Percentiles rank a stretch among this genome's conserved stretches.
Conservation (phyloP, 2,329 filamentous ascomycete genomes). For the Orbilia oligospora region DNA sequence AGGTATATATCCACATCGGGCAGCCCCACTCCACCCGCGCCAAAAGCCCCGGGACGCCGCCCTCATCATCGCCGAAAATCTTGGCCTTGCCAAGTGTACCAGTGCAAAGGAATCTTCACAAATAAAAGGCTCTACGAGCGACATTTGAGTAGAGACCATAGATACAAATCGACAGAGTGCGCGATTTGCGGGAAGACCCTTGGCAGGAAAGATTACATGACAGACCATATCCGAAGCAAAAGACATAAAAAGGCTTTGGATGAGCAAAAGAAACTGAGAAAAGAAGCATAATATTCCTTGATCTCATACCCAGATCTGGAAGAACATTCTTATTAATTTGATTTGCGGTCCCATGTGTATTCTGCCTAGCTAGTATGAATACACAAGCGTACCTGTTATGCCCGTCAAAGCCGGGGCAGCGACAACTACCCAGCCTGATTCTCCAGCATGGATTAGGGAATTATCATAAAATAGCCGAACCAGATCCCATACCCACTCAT, state of each 20-base stretch:
- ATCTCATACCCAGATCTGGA: not conserved
- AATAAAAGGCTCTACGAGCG: constrained; percentile 44
- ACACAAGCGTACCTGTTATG: not conserved
- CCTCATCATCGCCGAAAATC: constrained; percentile 14
- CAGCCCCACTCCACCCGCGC: not conserved
- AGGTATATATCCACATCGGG: not conserved
- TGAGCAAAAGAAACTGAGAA: not conserved
- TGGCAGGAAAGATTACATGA: constrained; percentile 48
- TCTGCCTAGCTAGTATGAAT: no score
- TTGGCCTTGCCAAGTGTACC: constrained; percentile 19
- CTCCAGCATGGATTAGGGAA: not conserved
- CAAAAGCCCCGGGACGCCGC: not conserved
- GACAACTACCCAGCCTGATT: not conserved
- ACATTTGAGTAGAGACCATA: constrained; percentile 46
- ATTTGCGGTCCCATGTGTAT: no score
- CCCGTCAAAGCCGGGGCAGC: not conserved
- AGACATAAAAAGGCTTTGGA: constrained; percentile 28
- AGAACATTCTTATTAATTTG: no score
- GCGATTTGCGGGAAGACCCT: constrained; percentile 21
- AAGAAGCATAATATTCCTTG: not conserved
- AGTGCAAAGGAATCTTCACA: constrained; percentile 28
- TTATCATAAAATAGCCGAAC: not conserved
- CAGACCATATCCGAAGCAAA: constrained; percentile 40
- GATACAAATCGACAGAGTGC: constrained; percentile 34
- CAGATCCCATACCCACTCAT: not conserved